Conservation (phyloP, 768 basidiomycete genomes). For the Amyloporia xantha region DNA sequence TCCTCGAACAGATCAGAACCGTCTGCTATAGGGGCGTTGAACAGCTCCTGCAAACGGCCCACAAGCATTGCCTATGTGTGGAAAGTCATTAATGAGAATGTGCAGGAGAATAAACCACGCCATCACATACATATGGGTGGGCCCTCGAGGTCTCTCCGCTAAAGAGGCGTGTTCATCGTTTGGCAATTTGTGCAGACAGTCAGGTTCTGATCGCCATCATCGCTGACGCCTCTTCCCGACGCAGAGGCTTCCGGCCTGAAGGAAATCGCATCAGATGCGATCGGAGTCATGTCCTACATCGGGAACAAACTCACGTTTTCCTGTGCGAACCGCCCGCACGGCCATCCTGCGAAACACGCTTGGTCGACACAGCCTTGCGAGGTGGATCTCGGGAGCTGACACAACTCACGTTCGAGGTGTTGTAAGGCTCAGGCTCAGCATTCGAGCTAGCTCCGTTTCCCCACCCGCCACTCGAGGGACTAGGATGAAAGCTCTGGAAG, state of each 20-base stretch:
- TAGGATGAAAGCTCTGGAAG: conserved; percentile 57
- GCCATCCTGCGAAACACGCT: conserved; percentile 52
- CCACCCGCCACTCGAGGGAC: conserved; percentile 81
- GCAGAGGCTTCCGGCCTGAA: conserved; percentile 68
- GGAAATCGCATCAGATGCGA: conserved; percentile 22
- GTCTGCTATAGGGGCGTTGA: conserved; percentile 83
- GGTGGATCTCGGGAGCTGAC: conserved; percentile 47
- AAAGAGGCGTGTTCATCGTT: conserved; percentile 90
- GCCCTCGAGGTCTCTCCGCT: conserved; percentile 89
- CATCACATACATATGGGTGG: conserved; percentile 85
- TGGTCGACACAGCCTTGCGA: conserved; percentile 62
- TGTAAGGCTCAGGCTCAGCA: conserved; percentile 71
- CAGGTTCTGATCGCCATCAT: conserved; percentile 60
- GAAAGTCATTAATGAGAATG: too few species aligned
- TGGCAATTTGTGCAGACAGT: conserved; percentile 93
- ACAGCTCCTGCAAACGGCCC: conserved; percentile 55
- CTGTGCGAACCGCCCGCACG: conserved; percentile 24
- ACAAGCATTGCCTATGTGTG: too few species aligned
- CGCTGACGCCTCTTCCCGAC: conserved; percentile 31
- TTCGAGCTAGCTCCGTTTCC: conserved; percentile 64
- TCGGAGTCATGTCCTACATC: background rate
- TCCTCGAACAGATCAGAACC: conserved; percentile 97
- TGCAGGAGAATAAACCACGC: too few species aligned
- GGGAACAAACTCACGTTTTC: conserved; percentile 33
- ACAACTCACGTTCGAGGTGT: conserved; percentile 62